Percentiles rank a stretch among this genome's conserved stretches.
These are phyloP conservation scores for Myriangium duriaei DNA, from an alignment of 2,329 filamentous ascomycete species.

Conservation along the genomic window DNA sequence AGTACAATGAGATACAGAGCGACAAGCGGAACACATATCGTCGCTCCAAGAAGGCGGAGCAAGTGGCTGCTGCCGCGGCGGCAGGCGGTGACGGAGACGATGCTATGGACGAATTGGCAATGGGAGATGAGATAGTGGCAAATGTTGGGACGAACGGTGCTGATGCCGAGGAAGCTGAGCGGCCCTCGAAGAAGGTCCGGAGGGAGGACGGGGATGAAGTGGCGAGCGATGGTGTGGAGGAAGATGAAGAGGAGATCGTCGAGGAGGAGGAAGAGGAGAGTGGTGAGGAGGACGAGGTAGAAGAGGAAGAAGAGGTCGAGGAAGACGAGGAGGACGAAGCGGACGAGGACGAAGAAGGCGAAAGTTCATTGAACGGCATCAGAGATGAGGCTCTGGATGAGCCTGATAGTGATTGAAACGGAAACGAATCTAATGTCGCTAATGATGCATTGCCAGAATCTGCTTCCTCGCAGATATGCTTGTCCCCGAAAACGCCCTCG, in stretches of 20 bases:
- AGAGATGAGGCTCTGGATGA: slow-evolving; percentile 24
- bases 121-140: slow-evolving; percentile 12
- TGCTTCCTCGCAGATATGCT: no score
- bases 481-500: no score
- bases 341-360: slow-evolving; percentile 53
- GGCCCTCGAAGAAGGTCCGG: slow-evolving; percentile 39
- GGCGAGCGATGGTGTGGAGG: slow-evolving; percentile 32
- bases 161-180: slow-evolving; percentile 31
- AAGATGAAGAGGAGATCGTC: slow-evolving; percentile 32
- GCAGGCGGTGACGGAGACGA: slow-evolving; percentile 5
- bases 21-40: slow-evolving; percentile 64
- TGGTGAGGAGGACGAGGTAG: slow-evolving; percentile 16
- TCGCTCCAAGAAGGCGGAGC: slow-evolving; percentile 55
- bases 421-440: neutral
- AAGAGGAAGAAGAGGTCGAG: slow-evolving; percentile 17
- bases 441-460: no score
- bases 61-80: slow-evolving; percentile 24
- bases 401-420: slow-evolving; percentile 19
- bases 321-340: slow-evolving; percentile 42
- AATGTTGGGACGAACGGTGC: slow-evolving; percentile 24
- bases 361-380: slow-evolving; percentile 42
- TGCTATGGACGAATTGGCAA: slow-evolving; percentile 14
- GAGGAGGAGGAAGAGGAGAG: slow-evolving; percentile 42
- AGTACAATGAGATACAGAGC: slow-evolving; percentile 61
- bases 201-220: slow-evolving; percentile 36